Evolutionary conservation across 179 eudicot species (phyloP), one percentile per base, ranked within the genome.

Genomic region (Beta macrorhiza): DNA sequence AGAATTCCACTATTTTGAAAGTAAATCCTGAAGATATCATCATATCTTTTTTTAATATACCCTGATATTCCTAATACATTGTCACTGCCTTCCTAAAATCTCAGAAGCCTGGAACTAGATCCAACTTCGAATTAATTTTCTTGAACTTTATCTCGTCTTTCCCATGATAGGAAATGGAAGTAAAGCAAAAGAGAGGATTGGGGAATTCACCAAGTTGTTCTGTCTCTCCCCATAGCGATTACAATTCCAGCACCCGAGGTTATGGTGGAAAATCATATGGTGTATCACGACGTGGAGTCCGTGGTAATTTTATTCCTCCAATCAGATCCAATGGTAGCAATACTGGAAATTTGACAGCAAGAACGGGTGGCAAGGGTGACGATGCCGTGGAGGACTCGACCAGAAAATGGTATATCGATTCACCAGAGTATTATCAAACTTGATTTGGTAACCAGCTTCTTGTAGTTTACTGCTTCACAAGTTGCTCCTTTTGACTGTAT

Each of bases 261-360:
- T 91, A 86, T 84, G 90, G 92, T 75, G 91, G 87, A 81, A 92
- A 85, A 90, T 87, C 98, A 67, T 96, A 91, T 87, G 96, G 92
- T 42, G 81, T 87, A 74, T 82, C 96, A 78, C 97, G 99, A 20
- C 99, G 99, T 82, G 99, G 99, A 55, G 83, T 94, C 70, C 98
- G 99, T 83, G 97, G 99, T 83, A 95, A 88, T 90, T 96, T 96
- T 85, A 89, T 96, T 20, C 99, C 99, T 68, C 99, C 99, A 12
- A 92, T 96, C 82, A 87, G 87, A 86, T 90, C 97, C 37, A 96
- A 85, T 86, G 94, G 93, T 65, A 87, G 86, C 85, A 91, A 89
- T 82, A 75, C 82, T 49, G 90, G 93, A 75, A 91, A 87, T 85
- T 63, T 89, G 85, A 89, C 93, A 58, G 87, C 95, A 67, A 92